A percentile compares a stretch with the other conserved stretches of the same genome.
Evolutionary conservation across 257 asterid genomes (phyloP).

Genomic region (Scutellaria galericulata): DNA sequence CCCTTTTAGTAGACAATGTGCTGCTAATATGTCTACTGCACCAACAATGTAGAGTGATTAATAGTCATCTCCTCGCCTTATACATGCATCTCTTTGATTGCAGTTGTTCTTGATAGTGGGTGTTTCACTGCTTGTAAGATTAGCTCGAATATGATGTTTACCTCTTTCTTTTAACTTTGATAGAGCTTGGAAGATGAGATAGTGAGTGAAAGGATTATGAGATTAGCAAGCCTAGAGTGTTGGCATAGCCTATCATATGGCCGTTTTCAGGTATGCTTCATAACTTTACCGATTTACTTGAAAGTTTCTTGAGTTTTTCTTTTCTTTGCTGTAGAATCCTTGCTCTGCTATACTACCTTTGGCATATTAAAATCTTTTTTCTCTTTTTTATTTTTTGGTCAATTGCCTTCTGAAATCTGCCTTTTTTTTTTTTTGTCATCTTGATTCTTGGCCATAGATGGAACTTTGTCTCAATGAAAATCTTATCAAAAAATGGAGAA

Average conservation of each 20-base stretch:
- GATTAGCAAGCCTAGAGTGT: constrained; percentile 88
- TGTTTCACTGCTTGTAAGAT: constrained; percentile 20
- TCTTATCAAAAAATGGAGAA: constrained; percentile 81
- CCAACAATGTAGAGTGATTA: constrained; percentile 13
- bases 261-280: constrained; percentile 77
- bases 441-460: constrained; percentile 66
- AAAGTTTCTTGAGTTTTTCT: constrained; percentile 2
- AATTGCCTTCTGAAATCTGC: constrained; percentile 22
- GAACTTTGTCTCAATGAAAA: constrained; percentile 84
- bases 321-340: constrained; percentile 14
- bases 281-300: constrained; percentile 8
- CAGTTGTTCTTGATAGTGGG: constrained; percentile 19
- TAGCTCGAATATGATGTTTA: constrained; percentile 32
- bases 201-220: constrained; percentile 84
- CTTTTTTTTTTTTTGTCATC: background rate
- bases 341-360: background rate
- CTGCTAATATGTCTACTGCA: constrained; percentile 13
- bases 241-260: constrained; percentile 96
- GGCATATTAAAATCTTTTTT: constrained; percentile 14
- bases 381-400: background rate
- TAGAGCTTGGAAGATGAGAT: constrained; percentile 97
- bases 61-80: background rate
- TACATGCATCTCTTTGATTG: constrained; percentile 23
- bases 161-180: constrained; percentile 32
- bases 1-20: constrained; percentile 5